A percentile compares a stretch with the other conserved stretches of the same genome.
These are phyloP conservation scores for Berberis thunbergii DNA, from an alignment of 164 flowering plant species.

Conservation along the genomic window DNA sequence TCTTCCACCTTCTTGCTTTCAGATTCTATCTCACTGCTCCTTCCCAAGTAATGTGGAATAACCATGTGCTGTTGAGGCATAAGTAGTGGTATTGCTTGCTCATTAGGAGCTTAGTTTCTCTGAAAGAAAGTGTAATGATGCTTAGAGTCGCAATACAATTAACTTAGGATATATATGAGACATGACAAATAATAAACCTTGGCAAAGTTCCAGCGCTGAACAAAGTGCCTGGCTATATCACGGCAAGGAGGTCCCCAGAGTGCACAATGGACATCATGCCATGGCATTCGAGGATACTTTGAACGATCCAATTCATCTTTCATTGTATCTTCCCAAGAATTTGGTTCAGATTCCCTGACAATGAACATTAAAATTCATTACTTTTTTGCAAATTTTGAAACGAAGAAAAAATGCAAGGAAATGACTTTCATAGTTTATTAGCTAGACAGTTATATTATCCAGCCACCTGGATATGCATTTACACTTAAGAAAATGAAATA, in stretches of 20 bases:
- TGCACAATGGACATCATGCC: slow-evolving; percentile 99
- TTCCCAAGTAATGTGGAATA: slow-evolving; percentile 92
- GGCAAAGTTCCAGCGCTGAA: slow-evolving; percentile 99
- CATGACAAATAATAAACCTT: slow-evolving; percentile 43
- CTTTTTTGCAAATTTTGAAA: too few species aligned
- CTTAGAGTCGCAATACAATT: slow-evolving; percentile 2
- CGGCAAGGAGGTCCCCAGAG: slow-evolving; percentile 99
- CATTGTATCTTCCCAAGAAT: slow-evolving; percentile 96
- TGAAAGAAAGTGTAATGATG: slow-evolving; percentile 23
- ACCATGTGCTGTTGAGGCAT: slow-evolving; percentile 99
- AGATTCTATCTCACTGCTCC: slow-evolving; percentile 33
- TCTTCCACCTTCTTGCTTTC: slow-evolving; percentile 29
- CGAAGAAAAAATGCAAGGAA: too few species aligned
- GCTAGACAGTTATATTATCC: too few species aligned
- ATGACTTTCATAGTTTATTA: too few species aligned
- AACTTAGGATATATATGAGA: neutral
- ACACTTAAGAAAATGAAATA: too few species aligned
- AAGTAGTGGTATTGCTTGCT: slow-evolving; percentile 86
- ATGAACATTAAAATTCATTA: neutral
- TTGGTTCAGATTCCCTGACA: slow-evolving; percentile 96
- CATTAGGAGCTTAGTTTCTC: slow-evolving; percentile 97
- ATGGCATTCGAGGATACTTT: slow-evolving; percentile 98
- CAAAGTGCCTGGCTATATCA: slow-evolving; percentile 94
- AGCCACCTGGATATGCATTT: too few species aligned
- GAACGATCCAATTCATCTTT: slow-evolving; percentile 86